These are phyloP conservation scores for Penicillium occitanis DNA, from an alignment of 2,329 filamentous ascomycete genomes.

Conservation along the genomic window DNA sequence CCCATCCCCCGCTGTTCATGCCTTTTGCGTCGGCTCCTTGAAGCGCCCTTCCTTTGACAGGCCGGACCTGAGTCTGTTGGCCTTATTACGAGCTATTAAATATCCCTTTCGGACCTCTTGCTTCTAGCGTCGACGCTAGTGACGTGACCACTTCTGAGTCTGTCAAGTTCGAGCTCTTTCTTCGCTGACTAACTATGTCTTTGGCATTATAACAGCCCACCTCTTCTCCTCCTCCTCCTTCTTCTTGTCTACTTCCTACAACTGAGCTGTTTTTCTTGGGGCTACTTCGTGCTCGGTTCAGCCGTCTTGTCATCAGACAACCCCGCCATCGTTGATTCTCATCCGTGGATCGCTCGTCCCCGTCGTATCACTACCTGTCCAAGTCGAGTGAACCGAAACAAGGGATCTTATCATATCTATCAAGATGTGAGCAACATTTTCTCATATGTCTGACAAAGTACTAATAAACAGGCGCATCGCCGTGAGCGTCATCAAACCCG, in stretches of 20 bases:
- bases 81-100: constrained; percentile 2
- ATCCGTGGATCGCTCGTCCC: not conserved
- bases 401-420: not conserved
- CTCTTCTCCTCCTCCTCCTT: too few species aligned
- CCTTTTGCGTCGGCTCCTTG: not conserved
- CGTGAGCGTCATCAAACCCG: constrained; percentile 75
- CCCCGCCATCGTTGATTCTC: not conserved
- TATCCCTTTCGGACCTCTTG: constrained; percentile 10
- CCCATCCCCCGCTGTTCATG: not conserved
- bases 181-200: constrained; percentile 9
- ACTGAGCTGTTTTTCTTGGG: not conserved
- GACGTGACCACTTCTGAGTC: not conserved
- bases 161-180: constrained; percentile 11
- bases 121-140: constrained; percentile 15
- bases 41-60: not conserved
- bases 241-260: not conserved
- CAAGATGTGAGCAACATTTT: not conserved
- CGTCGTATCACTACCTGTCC: not conserved
- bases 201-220: not conserved
- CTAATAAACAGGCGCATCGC: constrained; percentile 70
- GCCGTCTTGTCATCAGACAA: not conserved
- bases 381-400: not conserved
- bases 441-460: not conserved
- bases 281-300: not conserved
- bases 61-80: not conserved